Percentiles rank a stretch among this genome's conserved stretches.
These are phyloP conservation scores for Exophiala aquamarina DNA, from an alignment of 2,329 filamentous ascomycete genomes.

Conservation along the genomic window DNA sequence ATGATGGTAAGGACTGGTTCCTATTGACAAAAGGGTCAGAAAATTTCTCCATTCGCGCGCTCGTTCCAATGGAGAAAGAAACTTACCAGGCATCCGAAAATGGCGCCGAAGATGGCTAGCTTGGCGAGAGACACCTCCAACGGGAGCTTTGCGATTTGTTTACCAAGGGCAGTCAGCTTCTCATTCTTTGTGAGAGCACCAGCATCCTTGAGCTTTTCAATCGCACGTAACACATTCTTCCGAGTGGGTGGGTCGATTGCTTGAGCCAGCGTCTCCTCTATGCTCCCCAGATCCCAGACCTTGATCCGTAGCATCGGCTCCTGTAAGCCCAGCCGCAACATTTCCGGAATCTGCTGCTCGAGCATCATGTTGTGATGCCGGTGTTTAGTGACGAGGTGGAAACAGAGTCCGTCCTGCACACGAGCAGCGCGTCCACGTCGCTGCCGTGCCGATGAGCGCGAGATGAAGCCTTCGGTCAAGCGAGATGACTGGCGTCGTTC, in stretches of 20 bases:
- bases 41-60: not conserved
- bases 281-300: constrained; percentile 92
- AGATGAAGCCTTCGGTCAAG: constrained; percentile 92
- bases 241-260: constrained; percentile 86
- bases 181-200: constrained; percentile 79
- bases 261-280: constrained; percentile 83
- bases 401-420: constrained; percentile 92
- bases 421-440: constrained; percentile 89
- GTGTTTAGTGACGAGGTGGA: constrained; percentile 90
- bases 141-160: constrained; percentile 82
- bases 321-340: constrained; percentile 89
- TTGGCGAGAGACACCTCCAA: constrained; percentile 95
- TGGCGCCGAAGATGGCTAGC: constrained; percentile 78
- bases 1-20: constrained; percentile 91
- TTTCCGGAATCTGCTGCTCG: constrained; percentile 93
- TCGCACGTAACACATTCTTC: constrained; percentile 88
- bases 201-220: constrained; percentile 91
- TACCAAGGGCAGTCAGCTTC: constrained; percentile 81
- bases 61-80: not conserved
- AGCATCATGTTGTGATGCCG: constrained; percentile 72
- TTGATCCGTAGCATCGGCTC: constrained; percentile 95
- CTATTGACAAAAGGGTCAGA: constrained; percentile 3
- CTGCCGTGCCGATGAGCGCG: constrained; percentile 92
- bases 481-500: constrained; percentile 88
- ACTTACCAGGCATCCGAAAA: constrained; percentile 73